Base-by-base conservation (phyloP, 2,329 filamentous ascomycete species). In the Septoria petroselini region DNA sequence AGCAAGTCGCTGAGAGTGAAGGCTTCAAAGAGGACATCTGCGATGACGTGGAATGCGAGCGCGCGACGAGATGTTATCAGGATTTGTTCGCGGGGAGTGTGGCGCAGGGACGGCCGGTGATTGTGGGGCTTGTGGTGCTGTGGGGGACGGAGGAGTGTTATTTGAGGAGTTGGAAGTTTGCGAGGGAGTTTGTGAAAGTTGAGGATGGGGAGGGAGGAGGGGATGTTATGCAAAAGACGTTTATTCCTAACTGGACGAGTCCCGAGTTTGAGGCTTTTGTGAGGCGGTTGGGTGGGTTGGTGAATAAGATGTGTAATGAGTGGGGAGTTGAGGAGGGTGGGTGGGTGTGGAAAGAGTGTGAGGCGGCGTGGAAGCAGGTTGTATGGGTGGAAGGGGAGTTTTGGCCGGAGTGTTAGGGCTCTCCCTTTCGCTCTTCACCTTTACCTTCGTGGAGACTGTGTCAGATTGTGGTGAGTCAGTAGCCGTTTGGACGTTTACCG, bases 131-230 rank as follows among this genome's bases (percentile, higher is more conserved):
- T 52, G 76, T 86, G 2, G 76, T 87, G 12, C 76, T 90, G 31
- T 91, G 85, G 83, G 83, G 80, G 8, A 89, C 85, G 0, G 86
- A 91, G 68, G 80, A 75, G 68, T 74, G 71, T 62, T 76, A 76
- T 55, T 66, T 74, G 25, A 65, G 70, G 33, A 69, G 73, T 30
- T 77, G 74, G 74, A 66, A 67, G 51, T 74, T 73, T 51, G 65
- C 66, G 7, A 72, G 60, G 47, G 54, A 60, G 49, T 53, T 59
- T 40, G 41, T 51, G 38, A 42, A 52, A 29, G 34, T 48, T 18
- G 41, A 35, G 27, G 40, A 43, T 12, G n/a, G n/a, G n/a, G 58
- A 58, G 42, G 69, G 41, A 2, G 29, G 73, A 8, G 62, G 65
- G 23, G 73, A 76, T 62, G 73, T 76, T 14, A 66, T 74, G 57